Conservation (phyloP, 495 filamentous ascomycete genomes). For the Extremus antarcticus region DNA sequence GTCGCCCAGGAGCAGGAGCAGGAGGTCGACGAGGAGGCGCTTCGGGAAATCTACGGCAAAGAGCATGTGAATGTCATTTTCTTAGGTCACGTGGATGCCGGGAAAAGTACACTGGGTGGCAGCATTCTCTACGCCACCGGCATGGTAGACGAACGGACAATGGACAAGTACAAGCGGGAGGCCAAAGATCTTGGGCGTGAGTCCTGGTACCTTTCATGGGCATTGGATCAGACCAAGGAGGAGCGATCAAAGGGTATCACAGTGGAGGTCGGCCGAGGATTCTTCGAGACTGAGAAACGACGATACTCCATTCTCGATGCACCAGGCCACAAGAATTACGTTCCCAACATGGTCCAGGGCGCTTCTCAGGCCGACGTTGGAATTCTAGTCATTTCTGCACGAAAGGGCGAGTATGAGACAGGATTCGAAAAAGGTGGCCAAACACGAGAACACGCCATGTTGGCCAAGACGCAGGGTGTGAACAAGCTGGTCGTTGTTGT, state of each 20-base stretch:
- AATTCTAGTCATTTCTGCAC: conserved; percentile 88
- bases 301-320: conserved; percentile 92
- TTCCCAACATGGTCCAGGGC: conserved; percentile 47
- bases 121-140: conserved; percentile 84
- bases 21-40: conserved; percentile 79
- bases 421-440: conserved; percentile 99
- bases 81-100: conserved; percentile 95
- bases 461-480: conserved; percentile 97
- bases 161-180: conserved; percentile 95
- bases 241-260: conserved; percentile 96
- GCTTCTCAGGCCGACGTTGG: conserved; percentile 94
- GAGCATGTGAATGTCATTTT: conserved; percentile 98
- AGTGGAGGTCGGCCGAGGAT: conserved; percentile 91
- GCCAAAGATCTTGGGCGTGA: conserved; percentile 93
- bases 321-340: conserved; percentile 43
- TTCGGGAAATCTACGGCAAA: conserved; percentile 96
- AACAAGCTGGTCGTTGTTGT: conserved; percentile 87
- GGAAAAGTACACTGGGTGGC: conserved; percentile 91
- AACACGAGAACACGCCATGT: conserved; percentile 90
- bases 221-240: conserved; percentile 89
- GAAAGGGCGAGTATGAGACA: conserved; percentile 98
- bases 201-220: conserved; percentile 98
- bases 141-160: conserved; percentile 96
- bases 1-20: conserved; percentile 79
- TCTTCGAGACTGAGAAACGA: conserved; percentile 86